A percentile compares a stretch with the other conserved stretches of the same genome.
These are phyloP conservation scores for Akanthomyces muscarius DNA, from an alignment of 2,329 filamentous ascomycete species.

Conservation along the genomic window DNA sequence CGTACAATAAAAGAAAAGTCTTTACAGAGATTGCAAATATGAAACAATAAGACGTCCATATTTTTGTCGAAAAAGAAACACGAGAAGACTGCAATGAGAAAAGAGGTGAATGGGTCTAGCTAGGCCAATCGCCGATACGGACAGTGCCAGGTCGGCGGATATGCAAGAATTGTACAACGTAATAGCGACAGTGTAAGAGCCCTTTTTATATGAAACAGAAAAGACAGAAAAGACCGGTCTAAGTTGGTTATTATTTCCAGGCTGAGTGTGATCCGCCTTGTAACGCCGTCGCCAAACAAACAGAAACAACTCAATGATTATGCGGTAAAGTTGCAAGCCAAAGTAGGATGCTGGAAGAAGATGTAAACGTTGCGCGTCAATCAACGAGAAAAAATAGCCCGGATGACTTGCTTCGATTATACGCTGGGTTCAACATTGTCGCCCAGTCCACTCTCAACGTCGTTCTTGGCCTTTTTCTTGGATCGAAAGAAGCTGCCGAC, in stretches of 20 bases:
- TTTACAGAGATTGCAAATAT: too few species aligned
- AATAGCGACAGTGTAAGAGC: background rate
- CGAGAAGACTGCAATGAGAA: too few species aligned
- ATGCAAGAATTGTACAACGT: background rate
- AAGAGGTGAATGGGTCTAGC: background rate
- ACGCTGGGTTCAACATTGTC: background rate
- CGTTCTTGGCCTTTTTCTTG: slow-evolving; percentile 23
- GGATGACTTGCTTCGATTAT: background rate
- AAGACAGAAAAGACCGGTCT: background rate
- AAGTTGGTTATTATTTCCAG: background rate
- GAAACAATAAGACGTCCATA: too few species aligned
- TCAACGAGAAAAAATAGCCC: background rate
- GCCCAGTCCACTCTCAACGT: background rate
- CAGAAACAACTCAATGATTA: background rate
- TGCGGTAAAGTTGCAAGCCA: background rate
- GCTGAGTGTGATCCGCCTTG: background rate
- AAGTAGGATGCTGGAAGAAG: background rate
- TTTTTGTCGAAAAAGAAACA: background rate
- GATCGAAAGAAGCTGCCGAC: slow-evolving; percentile 38
- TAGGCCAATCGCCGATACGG: background rate
- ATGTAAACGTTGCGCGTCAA: too few species aligned
- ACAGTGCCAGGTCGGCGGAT: background rate
- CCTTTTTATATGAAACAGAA: background rate
- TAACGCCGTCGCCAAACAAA: slow-evolving; percentile 7
- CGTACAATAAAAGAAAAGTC: too few species aligned